Percentiles rank a stretch among this genome's conserved stretches.
Evolutionary conservation across 169 alveolate genomes (phyloP).

Genomic region (Cryptosporidium meleagridis): DNA sequence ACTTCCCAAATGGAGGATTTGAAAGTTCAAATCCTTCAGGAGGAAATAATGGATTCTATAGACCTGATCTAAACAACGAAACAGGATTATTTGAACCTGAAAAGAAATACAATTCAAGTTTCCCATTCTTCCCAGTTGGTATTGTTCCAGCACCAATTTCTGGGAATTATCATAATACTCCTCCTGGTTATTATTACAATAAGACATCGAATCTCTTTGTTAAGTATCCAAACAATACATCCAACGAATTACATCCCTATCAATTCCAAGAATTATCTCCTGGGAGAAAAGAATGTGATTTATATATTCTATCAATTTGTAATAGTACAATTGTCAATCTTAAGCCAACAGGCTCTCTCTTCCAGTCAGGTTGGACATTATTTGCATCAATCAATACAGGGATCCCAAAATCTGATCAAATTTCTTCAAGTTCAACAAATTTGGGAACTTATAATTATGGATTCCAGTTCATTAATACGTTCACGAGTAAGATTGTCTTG

Average conservation of each 20-base stretch:
- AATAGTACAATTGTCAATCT: conserved; percentile 6
- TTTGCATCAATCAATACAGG: conserved; percentile 20
- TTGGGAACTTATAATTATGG: not conserved
- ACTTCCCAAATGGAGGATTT: conserved; percentile 33
- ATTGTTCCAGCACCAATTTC: conserved; percentile 6
- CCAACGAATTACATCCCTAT: not conserved
- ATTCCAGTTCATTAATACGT: conserved; percentile 23
- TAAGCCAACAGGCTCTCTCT: conserved; percentile 14
- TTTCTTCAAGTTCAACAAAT: not conserved
- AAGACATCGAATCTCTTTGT: conserved; percentile 8
- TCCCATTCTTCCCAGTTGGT: conserved; percentile 33
- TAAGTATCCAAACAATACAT: not conserved
- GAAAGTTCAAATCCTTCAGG: not conserved
- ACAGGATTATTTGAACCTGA: conserved; percentile 26
- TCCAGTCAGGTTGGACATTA: conserved; percentile 22
- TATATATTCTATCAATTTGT: not conserved
- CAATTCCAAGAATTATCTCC: conserved; percentile 25
- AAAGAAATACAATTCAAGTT: not conserved
- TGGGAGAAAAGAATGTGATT: conserved; percentile 4
- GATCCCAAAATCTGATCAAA: not conserved
- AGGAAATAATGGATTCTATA: not conserved
- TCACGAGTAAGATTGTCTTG: conserved; percentile 4
- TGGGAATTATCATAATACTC: conserved; percentile 19
- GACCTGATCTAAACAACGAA: not conserved
- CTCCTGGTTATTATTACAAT: conserved; percentile 11